Evolutionary conservation across 1,284 basidiomycete genomes (phyloP).

Genomic region (Pseudozyma sp.): DNA sequence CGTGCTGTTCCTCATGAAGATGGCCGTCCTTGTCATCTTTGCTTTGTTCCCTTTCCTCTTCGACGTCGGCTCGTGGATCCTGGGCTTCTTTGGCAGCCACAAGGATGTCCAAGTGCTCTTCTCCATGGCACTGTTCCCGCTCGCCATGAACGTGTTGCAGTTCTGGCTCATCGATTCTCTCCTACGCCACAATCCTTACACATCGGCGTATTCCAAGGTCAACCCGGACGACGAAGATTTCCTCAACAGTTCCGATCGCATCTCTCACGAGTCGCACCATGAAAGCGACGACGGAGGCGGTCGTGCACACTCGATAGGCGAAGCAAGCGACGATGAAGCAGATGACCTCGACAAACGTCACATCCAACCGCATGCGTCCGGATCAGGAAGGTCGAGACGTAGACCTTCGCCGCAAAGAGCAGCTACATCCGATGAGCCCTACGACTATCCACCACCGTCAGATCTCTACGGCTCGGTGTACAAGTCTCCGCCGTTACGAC

Average conservation of each 20-base stretch:
- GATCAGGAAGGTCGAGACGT: conserved; percentile 16
- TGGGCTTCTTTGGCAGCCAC: conserved; percentile 79
- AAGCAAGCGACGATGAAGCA: conserved; percentile 22
- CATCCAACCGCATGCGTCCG: conserved; percentile 23
- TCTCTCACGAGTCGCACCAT: conserved; percentile 30
- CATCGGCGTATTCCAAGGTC: conserved; percentile 52
- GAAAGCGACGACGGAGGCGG: conserved; percentile 1
- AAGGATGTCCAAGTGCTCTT: conserved; percentile 69
- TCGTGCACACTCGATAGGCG: conserved; percentile 20
- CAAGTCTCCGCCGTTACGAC: conserved; percentile 21
- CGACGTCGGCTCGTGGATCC: conserved; percentile 80
- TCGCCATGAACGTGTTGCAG: conserved; percentile 78
- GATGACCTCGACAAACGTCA: conserved; percentile 7
- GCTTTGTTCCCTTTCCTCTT: conserved; percentile 77
- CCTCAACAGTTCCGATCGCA: conserved; percentile 30
- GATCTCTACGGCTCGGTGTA: conserved; percentile 33
- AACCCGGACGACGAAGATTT: conserved; percentile 36
- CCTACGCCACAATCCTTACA: conserved; percentile 61
- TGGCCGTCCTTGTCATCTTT: conserved; percentile 79
- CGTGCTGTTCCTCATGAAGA: conserved; percentile 85
- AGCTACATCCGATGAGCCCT: conserved; percentile 22
- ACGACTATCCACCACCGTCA: conserved; percentile 28
- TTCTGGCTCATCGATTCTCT: conserved; percentile 68
- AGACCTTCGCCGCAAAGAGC: conserved; percentile 15
- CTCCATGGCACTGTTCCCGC: conserved; percentile 91